phyloP scores from a whole-genome alignment of 371 early-diverging fungal genomes.

The Syncephalis plumigaleata region DNA sequence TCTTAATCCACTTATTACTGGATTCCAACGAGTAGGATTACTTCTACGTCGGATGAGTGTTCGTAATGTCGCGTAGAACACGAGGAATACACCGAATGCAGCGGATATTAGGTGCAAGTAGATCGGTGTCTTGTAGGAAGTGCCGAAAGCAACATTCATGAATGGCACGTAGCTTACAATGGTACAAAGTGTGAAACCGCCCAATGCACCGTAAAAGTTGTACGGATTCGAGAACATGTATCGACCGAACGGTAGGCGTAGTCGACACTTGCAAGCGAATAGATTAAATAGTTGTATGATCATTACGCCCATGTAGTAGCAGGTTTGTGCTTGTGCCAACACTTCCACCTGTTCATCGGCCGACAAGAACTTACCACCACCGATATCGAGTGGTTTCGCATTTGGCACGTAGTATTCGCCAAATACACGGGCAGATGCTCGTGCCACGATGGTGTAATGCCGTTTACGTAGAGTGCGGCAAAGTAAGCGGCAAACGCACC shows the following conservation, averaged over 20 bases:
- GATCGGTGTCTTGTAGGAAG: conserved; percentile 37
- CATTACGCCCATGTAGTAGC: conserved; percentile 63
- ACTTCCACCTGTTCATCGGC: conserved; percentile 28
- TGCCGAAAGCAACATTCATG: conserved; percentile 53
- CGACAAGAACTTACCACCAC: conserved; percentile 17
- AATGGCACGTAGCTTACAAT: conserved; percentile 71
- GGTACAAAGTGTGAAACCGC: conserved; percentile 39
- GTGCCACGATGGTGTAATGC: conserved; percentile 12
- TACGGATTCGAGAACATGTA: conserved; percentile 65
- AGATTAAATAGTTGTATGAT: conserved; percentile 81
- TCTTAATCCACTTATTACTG: conserved; percentile 61
- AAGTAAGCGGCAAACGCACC: conserved; percentile 62
- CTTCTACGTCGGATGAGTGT: conserved; percentile 29
- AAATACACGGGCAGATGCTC: background rate
- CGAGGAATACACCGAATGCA: conserved; percentile 55
- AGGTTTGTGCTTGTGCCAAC: conserved; percentile 52
- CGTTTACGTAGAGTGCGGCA: conserved; percentile 32
- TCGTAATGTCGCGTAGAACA: conserved; percentile 51
- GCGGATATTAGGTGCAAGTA: conserved; percentile 59
- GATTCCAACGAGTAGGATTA: conserved; percentile 38
- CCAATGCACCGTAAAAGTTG: conserved; percentile 41
- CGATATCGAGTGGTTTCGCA: conserved; percentile 19
- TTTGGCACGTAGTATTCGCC: conserved; percentile 22
- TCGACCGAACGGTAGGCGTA: conserved; percentile 56
- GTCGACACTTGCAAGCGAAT: conserved; percentile 76